Conservation (phyloP, 1,139 yeast species). For the Casaregolazyma lundiana region DNA sequence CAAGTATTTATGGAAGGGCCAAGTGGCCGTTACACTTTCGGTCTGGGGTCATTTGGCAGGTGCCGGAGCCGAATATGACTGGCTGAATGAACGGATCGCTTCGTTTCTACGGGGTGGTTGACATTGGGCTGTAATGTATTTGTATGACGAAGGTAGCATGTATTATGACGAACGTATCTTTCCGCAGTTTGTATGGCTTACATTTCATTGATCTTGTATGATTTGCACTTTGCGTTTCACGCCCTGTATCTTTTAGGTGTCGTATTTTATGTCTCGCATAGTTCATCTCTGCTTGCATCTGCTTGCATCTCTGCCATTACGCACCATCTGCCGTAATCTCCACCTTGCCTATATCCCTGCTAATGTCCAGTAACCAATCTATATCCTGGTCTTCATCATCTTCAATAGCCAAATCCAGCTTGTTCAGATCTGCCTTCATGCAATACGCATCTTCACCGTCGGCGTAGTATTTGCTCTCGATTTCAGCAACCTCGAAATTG, state of each 20-base stretch:
- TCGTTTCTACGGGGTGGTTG: not conserved
- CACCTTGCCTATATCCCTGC: constrained; percentile 13
- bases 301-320: not conserved
- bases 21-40: not conserved
- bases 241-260: too few relatives aligned
- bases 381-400: constrained; percentile 29
- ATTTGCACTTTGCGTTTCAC: too few relatives aligned
- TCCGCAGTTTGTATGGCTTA: too few relatives aligned
- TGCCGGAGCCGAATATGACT: not conserved
- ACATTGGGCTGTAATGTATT: not conserved
- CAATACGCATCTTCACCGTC: constrained; percentile 99
- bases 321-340: not conserved
- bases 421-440: constrained; percentile 49
- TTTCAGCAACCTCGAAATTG: constrained; percentile 68
- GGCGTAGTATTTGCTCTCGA: constrained; percentile 85
- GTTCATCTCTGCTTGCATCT: too few relatives aligned
- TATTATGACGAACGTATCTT: too few relatives aligned
- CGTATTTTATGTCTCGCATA: too few relatives aligned
- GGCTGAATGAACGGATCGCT: not conserved
- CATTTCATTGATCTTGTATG: too few relatives aligned
- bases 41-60: constrained; percentile 1
- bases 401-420: constrained; percentile 13
- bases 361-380: constrained; percentile 17
- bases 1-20: not conserved
- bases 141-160: too few relatives aligned